Evolutionary conservation across 768 basidiomycete species (phyloP).

Genomic region (Pisolithus albus): DNA sequence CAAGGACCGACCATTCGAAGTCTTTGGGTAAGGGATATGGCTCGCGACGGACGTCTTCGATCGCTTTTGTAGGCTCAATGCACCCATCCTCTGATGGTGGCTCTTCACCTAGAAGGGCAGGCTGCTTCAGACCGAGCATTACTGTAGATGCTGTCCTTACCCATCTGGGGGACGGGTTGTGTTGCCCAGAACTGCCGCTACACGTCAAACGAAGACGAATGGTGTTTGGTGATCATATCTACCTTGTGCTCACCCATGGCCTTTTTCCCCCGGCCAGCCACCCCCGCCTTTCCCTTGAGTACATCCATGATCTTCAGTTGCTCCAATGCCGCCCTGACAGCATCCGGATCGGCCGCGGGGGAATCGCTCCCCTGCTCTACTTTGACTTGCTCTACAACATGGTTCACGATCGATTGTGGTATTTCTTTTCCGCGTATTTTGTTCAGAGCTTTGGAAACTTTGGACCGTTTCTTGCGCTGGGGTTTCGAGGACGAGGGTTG

Average conservation of each 20-base stretch:
- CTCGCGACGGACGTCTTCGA: slow-evolving; percentile 79
- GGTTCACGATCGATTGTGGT: slow-evolving; percentile 57
- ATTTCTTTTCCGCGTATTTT: slow-evolving; percentile 46
- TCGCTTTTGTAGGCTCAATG: slow-evolving; percentile 76
- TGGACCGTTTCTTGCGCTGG: slow-evolving; percentile 90
- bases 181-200: slow-evolving; percentile 87
- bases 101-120: slow-evolving; percentile 46
- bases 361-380: slow-evolving; percentile 42
- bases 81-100: slow-evolving; percentile 71
- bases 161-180: slow-evolving; percentile 91
- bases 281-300: slow-evolving; percentile 70
- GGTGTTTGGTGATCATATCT: slow-evolving; percentile 13
- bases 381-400: slow-evolving; percentile 60
- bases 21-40: slow-evolving; percentile 85
- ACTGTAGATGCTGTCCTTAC: slow-evolving; percentile 29
- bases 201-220: slow-evolving; percentile 1
- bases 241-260: slow-evolving; percentile 88
- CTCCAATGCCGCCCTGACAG: slow-evolving; percentile 62
- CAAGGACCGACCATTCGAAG: slow-evolving; percentile 84
- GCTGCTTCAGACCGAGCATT: neutral
- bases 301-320: slow-evolving; percentile 83
- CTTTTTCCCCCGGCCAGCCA: slow-evolving; percentile 72
- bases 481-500: slow-evolving; percentile 42
- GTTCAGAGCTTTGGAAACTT: slow-evolving; percentile 47
- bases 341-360: slow-evolving; percentile 51